Base-by-base conservation (phyloP, 805 yeast genomes). In the Suhomyces prunicola region DNA sequence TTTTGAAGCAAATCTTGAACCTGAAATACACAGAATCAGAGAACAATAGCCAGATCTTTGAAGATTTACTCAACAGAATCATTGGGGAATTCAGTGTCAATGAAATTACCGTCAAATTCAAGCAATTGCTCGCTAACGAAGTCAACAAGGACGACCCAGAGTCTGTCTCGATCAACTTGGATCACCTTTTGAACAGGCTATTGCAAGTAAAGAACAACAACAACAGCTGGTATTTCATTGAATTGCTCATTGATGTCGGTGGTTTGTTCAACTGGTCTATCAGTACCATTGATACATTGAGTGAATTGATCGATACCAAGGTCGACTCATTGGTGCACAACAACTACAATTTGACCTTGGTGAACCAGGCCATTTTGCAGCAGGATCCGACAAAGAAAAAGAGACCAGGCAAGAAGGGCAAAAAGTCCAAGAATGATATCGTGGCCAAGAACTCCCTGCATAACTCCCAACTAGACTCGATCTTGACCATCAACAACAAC, bases 251-350 rank as follows among this genome's bases (percentile, higher is more conserved):
- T 49, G 94, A 88, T 64, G 82, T 88, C 1, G 86, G 85, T 50
- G 94, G 94, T 0, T 70, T 88, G 46, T 81, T 88, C 64, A 81
- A 84, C 55, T 82, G 89, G 81, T 79, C 80, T 48, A 72, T 75
- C 36, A 78, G 81, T 6, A 76, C 81, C 36, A 70, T 85, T 47
- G 71, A 71, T 23, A 67, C 68, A 19, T 73, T 86, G 52, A 69
- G 77, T 44, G 65, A 57, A 15, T 71, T 77, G n/a, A 70, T 87
- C 24, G 73, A 72, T 29, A 54, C 64, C 13, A 83, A 83, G 62
- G 74, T 86, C 15, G 76, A 75, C 10, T 67, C 79, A 51, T 56
- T 76, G 65, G 61, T 71, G 58, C 61, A 71, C 58, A 74, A 76
- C 66, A 60, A 80, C 59, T 72, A 66, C 71, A 67, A 73, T 59